Conservation (phyloP, 2,329 filamentous ascomycete species). For the Diaporthe ilicicola region DNA sequence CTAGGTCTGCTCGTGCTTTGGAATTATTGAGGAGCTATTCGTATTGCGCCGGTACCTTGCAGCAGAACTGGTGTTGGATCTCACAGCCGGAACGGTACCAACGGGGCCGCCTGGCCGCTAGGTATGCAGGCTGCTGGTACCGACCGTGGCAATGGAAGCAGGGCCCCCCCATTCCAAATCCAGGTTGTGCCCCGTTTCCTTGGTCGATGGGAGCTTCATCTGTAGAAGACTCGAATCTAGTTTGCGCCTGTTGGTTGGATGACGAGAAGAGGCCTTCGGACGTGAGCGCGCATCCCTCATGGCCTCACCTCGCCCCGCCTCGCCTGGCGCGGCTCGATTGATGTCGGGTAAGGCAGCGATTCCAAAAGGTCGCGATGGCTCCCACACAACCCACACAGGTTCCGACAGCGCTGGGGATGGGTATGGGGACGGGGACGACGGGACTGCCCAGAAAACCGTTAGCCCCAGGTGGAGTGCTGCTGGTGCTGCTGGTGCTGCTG, state of each 20-base stretch:
- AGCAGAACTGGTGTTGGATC: slow-evolving; percentile 2
- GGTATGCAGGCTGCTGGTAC: slow-evolving; percentile 3
- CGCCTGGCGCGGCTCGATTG: background rate
- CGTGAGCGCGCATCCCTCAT: background rate
- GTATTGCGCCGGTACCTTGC: slow-evolving; percentile 17
- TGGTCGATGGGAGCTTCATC: background rate
- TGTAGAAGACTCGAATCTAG: background rate
- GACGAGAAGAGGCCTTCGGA: background rate
- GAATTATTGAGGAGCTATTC: slow-evolving; percentile 17
- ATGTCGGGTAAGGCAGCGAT: slow-evolving; percentile 4
- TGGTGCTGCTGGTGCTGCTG: background rate
- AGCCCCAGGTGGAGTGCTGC: slow-evolving; percentile 3
- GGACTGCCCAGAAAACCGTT: background rate
- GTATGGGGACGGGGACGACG: background rate
- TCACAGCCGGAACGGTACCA: background rate
- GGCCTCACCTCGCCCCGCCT: background rate
- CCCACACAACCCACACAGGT: background rate
- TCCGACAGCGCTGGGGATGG: background rate
- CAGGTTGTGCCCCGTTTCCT: background rate
- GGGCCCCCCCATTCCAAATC: background rate
- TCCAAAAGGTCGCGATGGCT: background rate
- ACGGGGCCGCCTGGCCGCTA: slow-evolving; percentile 20
- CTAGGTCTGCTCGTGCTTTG: slow-evolving; percentile 6
- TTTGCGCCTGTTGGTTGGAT: background rate
- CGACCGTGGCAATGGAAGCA: slow-evolving; percentile 1